Evolutionary conservation across 164 flowering plant genomes (phyloP), one percentile per base, ranked within the genome.

Genomic region (Tetrastigma voinierianum): DNA sequence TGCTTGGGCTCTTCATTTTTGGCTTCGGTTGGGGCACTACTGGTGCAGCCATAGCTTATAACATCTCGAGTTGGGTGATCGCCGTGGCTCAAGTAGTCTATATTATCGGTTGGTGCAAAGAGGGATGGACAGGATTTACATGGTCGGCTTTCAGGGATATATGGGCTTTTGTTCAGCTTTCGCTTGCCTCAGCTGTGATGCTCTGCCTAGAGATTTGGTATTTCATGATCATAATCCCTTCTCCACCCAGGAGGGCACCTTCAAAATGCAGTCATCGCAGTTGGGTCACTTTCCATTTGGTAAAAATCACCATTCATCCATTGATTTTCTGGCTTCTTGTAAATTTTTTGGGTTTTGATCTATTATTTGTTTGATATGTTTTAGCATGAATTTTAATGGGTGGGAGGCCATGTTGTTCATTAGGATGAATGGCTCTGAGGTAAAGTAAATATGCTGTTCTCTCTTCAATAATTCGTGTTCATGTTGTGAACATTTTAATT

Each of bases 201-300:
- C 83, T 93, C 45, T 89, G 94, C 71, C 75, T 89, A 2, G 96
- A 93, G 69, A n/a, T 90, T 46, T 93, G 97, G 98, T 91, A 93
- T 59, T 78, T 87, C 83, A 86, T 85, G 89, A 75, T 82, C 59
- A 78, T 93, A 4, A 72, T 82, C n/a, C 19, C 70, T 93, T 62
- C 86, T 91, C n/a, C 62, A 72, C 89, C n/a, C n/a, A n/a, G n/a
- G n/a, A 0, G 96, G 96, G 17, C 79, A 82, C 51, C 89, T 90
- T 58, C 68, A 64, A n/a, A 77, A 91, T 77, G 91, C 98, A 1
- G 83, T 84, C 2, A 70, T 75, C 40, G 82, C 89, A 3, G 82
- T 87, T 59, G 90, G 78, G 32, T 77, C 90, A 18, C 82, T 86
- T 52, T 75, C 86, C 20, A 82, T 84, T 44, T 84, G 88, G 88